Conservation (phyloP, 129 eudicot genomes). For the Helichrysum umbraculigerum region DNA sequence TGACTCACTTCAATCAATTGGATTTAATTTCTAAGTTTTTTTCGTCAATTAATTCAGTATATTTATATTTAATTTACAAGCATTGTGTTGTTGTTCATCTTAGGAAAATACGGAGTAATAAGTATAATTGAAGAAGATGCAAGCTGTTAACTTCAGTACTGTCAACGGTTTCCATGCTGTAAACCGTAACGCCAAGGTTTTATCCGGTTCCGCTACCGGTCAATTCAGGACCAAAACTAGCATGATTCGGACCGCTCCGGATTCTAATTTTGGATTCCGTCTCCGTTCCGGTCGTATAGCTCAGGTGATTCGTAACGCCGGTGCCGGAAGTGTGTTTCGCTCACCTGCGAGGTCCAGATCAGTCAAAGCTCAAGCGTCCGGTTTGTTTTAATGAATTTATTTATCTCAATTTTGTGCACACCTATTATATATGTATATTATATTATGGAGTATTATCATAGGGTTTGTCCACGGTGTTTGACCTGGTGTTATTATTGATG, state of each 20-base stretch:
- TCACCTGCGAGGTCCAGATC: constrained; percentile 68
- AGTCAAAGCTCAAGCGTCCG: constrained; percentile 70
- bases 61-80: not conserved
- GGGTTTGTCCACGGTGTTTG: constrained; percentile 1
- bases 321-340: constrained; percentile 34
- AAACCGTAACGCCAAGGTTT: constrained; percentile 39
- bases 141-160: constrained; percentile 39
- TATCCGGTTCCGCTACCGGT: constrained; percentile 21
- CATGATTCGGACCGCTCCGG: constrained; percentile 28
- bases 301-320: constrained; percentile 31
- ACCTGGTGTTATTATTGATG: constrained; percentile 11
- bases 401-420: not conserved
- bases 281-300: constrained; percentile 40
- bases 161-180: constrained; percentile 38
- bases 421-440: constrained; percentile 2
- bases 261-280: constrained; percentile 35
- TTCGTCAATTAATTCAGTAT: not conserved
- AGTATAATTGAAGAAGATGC: constrained; percentile 53
- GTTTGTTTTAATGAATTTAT: constrained; percentile 30
- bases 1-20: not conserved
- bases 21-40: not conserved
- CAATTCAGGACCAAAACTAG: constrained; percentile 20
- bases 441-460: not conserved
- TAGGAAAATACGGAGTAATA: not conserved
- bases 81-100: constrained; percentile 30